Conservation (phyloP, 78 protist genomes). For the Acrasis kona region DNA sequence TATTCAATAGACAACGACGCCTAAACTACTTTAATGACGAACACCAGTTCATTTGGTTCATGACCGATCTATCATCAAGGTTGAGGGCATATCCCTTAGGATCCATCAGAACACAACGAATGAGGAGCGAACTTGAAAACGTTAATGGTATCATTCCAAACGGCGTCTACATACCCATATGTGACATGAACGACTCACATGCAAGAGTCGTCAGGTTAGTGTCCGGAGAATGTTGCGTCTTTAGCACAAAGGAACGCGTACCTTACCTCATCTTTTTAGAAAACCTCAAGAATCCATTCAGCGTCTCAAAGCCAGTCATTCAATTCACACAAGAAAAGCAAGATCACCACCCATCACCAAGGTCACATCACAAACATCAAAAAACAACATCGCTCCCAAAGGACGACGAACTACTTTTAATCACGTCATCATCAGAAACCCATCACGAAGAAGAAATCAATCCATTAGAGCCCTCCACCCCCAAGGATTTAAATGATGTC, state of each 20-base stretch:
- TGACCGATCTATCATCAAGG: not conserved
- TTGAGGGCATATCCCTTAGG: not conserved
- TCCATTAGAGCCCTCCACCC: too few relatives aligned
- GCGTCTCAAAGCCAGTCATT: too few relatives aligned
- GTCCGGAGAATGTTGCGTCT: not conserved
- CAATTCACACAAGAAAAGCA: too few relatives aligned
- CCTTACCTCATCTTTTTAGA: constrained; percentile 9
- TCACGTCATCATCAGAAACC: too few relatives aligned
- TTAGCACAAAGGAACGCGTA: not conserved
- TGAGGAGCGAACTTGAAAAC: not conserved
- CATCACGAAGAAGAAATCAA: too few relatives aligned
- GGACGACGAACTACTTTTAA: too few relatives aligned
- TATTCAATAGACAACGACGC: too few relatives aligned
- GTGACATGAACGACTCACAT: not conserved
- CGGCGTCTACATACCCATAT: not conserved
- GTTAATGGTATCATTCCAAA: not conserved
- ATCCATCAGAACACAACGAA: not conserved
- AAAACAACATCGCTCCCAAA: too few relatives aligned
- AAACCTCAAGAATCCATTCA: not conserved
- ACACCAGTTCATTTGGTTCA: not conserved
- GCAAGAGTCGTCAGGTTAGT: not conserved
- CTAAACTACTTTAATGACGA: not conserved
- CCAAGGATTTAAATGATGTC: too few relatives aligned
- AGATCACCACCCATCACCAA: too few relatives aligned
- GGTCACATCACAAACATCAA: too few relatives aligned